Conservation (phyloP, 352 stramenopile genomes). For the Phytophthora sp. region DNA sequence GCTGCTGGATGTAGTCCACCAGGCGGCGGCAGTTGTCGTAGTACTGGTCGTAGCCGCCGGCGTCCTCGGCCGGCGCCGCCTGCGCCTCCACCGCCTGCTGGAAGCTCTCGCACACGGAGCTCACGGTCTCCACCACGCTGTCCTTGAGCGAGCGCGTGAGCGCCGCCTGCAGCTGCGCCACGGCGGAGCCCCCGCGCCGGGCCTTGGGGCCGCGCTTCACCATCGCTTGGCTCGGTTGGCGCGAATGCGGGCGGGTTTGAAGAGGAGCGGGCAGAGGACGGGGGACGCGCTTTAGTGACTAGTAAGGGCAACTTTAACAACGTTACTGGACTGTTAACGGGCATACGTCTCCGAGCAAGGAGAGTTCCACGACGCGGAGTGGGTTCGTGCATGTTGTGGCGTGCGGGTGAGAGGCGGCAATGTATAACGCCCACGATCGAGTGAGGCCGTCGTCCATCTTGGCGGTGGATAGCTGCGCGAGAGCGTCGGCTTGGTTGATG, state of each 20-base stretch:
- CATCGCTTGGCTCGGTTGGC: conserved; percentile 15
- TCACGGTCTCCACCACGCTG: conserved; percentile 56
- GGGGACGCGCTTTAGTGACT: no score
- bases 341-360: no score
- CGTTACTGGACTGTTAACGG: no score
- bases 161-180: conserved; percentile 40
- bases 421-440: conserved; percentile 31
- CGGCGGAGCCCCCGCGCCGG: conserved; percentile 5
- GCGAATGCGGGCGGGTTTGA: background rate
- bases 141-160: conserved; percentile 52
- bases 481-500: conserved; percentile 48
- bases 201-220: conserved; percentile 33
- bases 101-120: conserved; percentile 55
- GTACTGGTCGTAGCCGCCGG: conserved; percentile 61
- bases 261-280: background rate
- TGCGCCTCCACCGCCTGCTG: conserved; percentile 20
- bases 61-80: conserved; percentile 8
- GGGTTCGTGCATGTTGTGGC: background rate
- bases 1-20: conserved; percentile 62
- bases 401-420: conserved; percentile 13
- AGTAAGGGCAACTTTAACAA: no score
- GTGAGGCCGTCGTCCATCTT: conserved; percentile 55
- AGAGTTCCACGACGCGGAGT: no score
- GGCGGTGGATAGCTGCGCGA: conserved; percentile 22
- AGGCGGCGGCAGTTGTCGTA: conserved; percentile 62